A percentile compares a stretch with the other conserved stretches of the same genome.
Evolutionary conservation across 225 moss, liverwort and hornwort species (phyloP).

Genomic region (Pseudisothecium myosuroides): DNA sequence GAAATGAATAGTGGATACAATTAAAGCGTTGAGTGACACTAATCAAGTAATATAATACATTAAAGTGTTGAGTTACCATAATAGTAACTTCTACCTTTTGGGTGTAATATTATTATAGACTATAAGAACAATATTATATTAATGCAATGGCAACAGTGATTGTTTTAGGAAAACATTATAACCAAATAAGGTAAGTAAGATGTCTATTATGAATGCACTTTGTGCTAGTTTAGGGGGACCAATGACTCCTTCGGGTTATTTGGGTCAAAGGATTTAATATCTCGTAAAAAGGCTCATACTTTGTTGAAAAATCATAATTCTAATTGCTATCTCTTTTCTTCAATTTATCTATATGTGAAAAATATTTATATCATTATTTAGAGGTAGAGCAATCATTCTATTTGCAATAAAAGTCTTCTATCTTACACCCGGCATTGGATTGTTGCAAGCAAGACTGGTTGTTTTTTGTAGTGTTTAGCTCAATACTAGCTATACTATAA

Average conservation of each 20-base stretch:
- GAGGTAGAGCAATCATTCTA: background rate
- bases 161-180: background rate
- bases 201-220: background rate
- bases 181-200: background rate
- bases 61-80: too few species aligned
- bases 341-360: background rate
- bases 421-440: background rate
- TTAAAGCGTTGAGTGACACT: background rate
- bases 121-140: background rate
- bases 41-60: background rate
- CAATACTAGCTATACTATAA: too few species aligned
- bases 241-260: background rate
- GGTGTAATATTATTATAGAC: accelerated
- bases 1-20: background rate
- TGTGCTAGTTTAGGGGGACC: background rate
- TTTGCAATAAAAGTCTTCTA: background rate
- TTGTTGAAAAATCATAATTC: background rate
- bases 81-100: background rate
- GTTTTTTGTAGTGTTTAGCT: too few species aligned
- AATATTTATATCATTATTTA: background rate
- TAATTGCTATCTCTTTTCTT: background rate
- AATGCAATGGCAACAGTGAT: background rate
- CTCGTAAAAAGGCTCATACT: background rate
- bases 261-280: too few species aligned
- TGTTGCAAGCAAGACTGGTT: too few species aligned